Evolutionary conservation across 129 eudicot genomes (phyloP).

Genomic region (Lactuca sativa): DNA sequence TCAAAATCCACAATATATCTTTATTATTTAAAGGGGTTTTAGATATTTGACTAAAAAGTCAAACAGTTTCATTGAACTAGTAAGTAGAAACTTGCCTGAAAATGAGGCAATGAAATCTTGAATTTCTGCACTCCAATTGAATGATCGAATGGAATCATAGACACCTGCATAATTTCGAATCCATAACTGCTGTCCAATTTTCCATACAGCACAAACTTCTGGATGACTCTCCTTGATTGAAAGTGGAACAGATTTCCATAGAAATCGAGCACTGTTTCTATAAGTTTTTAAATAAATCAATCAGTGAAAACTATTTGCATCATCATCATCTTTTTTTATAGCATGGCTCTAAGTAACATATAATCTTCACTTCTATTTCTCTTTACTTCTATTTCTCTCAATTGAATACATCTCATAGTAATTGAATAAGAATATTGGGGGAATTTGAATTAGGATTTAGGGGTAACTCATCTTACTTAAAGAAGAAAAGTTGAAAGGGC

Average conservation of each 20-base stretch:
- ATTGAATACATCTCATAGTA: too few relatives aligned
- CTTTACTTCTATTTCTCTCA: too few relatives aligned
- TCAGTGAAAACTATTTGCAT: conserved; percentile 2
- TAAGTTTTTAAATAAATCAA: conserved; percentile 14
- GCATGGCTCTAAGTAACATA: too few relatives aligned
- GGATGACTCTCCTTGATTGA: conserved; percentile 68
- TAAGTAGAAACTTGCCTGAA: conserved; percentile 49
- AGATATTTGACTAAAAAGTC: too few relatives aligned
- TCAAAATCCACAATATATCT: background rate
- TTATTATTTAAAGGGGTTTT: background rate
- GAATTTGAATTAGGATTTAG: too few relatives aligned
- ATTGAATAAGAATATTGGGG: too few relatives aligned
- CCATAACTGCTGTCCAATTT: conserved; percentile 89
- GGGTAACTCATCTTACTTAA: too few relatives aligned
- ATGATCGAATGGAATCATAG: conserved; percentile 67
- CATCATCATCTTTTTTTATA: too few relatives aligned
- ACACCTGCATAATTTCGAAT: conserved; percentile 79
- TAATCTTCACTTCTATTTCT: too few relatives aligned
- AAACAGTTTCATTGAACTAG: background rate
- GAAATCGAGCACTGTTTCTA: conserved; percentile 92
- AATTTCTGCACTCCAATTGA: conserved; percentile 75
- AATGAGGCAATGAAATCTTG: conserved; percentile 67
- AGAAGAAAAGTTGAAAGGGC: too few relatives aligned
- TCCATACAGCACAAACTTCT: conserved; percentile 78
- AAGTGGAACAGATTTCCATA: conserved; percentile 71